Evolutionary conservation across 2,329 filamentous ascomycete species (phyloP).

Genomic region (Alternaria consortialis): DNA sequence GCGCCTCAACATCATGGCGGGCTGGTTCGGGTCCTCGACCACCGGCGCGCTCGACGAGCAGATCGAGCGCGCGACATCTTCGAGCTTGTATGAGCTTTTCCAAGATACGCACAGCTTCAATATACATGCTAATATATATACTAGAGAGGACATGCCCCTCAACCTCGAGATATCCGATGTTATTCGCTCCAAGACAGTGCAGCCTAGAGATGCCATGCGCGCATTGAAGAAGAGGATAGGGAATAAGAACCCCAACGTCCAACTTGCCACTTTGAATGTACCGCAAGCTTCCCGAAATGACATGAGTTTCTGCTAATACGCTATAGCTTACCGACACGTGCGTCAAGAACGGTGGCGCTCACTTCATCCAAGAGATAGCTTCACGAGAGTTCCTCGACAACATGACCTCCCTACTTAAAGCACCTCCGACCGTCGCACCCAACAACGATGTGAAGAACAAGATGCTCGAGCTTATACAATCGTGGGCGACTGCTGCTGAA

Average conservation of each 20-base stretch:
- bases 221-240: constrained; percentile 92
- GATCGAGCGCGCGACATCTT: constrained; percentile 92
- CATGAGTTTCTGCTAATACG: constrained; percentile 18
- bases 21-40: constrained; percentile 88
- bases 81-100: constrained; percentile 74
- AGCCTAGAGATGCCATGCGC: constrained; percentile 97
- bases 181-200: constrained; percentile 96
- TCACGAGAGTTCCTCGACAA: constrained; percentile 99
- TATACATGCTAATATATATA: constrained; percentile 18
- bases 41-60: constrained; percentile 95
- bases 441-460: constrained; percentile 88
- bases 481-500: constrained; percentile 90
- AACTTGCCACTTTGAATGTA: constrained; percentile 93
- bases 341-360: constrained; percentile 95
- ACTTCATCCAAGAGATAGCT: constrained; percentile 94
- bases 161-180: constrained; percentile 98
- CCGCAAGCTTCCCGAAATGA: constrained; percentile 22
- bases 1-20: constrained; percentile 72
- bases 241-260: constrained; percentile 97
- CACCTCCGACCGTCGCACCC: constrained; percentile 74
- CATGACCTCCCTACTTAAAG: constrained; percentile 86
- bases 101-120: neutral
- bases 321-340: constrained; percentile 90
- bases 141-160: constrained; percentile 91
- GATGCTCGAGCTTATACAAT: constrained; percentile 92